Conservation (phyloP, 2,329 filamentous ascomycete species). For the Xylariaceae sp. region DNA sequence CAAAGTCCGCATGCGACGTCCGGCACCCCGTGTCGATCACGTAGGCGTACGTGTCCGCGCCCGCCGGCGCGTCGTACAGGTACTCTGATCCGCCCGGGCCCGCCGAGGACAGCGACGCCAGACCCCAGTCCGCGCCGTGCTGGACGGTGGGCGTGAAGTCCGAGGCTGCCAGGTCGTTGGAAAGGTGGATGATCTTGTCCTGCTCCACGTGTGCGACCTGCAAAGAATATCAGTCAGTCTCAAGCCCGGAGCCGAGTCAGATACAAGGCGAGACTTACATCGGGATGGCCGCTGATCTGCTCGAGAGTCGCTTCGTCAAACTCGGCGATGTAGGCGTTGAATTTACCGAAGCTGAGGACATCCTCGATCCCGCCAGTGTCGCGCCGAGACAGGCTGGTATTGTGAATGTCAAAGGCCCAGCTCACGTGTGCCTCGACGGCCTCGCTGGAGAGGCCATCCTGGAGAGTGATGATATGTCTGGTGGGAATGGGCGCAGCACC, state of each 20-base stretch:
- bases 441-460: conserved; percentile 20
- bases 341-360: conserved; percentile 32
- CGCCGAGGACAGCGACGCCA: conserved; percentile 37
- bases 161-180: conserved; percentile 12
- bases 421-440: conserved; percentile 27
- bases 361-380: conserved; percentile 30
- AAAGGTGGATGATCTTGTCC: conserved; percentile 22
- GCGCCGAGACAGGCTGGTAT: conserved; percentile 28
- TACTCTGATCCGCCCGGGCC: conserved; percentile 28
- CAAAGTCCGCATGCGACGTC: conserved; percentile 35
- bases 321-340: conserved; percentile 33
- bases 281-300: conserved; percentile 25
- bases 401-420: conserved; percentile 28
- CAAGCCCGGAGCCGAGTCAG: no score
- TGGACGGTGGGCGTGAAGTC: conserved; percentile 24
- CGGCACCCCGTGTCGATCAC: conserved; percentile 48
- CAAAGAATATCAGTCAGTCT: no score
- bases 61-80: conserved; percentile 33
- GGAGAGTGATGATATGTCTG: conserved; percentile 23
- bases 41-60: conserved; percentile 38
- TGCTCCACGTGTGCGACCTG: conserved; percentile 24
- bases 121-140: conserved; percentile 32
- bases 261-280: no score
- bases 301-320: conserved; percentile 30
- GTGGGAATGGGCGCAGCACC: no score